Conservation (phyloP, 2,329 filamentous ascomycete genomes). For the Elsinoe australis region DNA sequence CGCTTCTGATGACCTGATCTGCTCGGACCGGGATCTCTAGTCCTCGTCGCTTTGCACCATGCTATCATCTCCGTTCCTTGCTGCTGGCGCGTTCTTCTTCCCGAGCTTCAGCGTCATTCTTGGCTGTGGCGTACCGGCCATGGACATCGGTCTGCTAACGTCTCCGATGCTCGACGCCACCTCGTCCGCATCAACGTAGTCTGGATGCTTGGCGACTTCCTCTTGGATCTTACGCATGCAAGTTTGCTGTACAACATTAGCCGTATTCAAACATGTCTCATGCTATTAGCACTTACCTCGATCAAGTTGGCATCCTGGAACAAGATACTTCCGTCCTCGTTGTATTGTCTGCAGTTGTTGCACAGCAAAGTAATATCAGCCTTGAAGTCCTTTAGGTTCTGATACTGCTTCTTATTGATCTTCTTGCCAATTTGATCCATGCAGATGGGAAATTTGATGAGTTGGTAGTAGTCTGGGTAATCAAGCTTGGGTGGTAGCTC, state of each 20-base stretch:
- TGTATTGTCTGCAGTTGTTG: conserved; percentile 88
- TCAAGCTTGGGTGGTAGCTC: conserved; percentile 81
- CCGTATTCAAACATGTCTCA: not conserved
- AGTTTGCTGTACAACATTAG: conserved; percentile 36
- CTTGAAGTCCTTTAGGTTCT: conserved; percentile 68
- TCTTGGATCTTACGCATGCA: conserved; percentile 47
- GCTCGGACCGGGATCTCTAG: conserved; percentile 23
- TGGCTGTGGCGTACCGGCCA: conserved; percentile 55
- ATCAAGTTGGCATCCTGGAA: conserved; percentile 90
- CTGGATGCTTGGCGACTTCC: conserved; percentile 47
- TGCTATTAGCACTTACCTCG: conserved; percentile 55
- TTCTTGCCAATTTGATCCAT: conserved; percentile 93
- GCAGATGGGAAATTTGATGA: conserved; percentile 87
- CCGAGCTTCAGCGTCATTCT: conserved; percentile 64
- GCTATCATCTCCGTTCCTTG: conserved; percentile 36
- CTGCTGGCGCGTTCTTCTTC: conserved; percentile 35
- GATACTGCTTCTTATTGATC: conserved; percentile 95
- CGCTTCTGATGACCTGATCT: no score
- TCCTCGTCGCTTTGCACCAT: conserved; percentile 49
- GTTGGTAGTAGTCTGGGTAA: conserved; percentile 90
- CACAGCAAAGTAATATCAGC: conserved; percentile 79
- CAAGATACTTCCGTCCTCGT: conserved; percentile 87
- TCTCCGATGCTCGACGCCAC: conserved; percentile 42
- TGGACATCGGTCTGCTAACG: conserved; percentile 44
- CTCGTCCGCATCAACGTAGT: conserved; percentile 52